Evolutionary conservation across 83 land plant species (phyloP).

Genomic region (Isoetes engelmannii): DNA sequence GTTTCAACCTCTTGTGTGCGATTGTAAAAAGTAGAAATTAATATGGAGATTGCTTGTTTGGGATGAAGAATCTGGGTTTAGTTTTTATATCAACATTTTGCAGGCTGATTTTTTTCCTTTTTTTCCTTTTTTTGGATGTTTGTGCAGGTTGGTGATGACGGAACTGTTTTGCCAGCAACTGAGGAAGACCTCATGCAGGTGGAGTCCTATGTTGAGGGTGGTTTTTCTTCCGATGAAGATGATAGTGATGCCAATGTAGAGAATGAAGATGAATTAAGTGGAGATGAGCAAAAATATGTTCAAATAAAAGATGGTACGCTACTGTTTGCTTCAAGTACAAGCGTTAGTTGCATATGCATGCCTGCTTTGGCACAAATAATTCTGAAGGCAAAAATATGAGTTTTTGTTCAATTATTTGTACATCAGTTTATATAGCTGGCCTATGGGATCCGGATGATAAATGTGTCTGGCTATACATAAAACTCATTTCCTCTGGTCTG

Average conservation of each 20-base stretch:
- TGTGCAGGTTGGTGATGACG: constrained; percentile 23
- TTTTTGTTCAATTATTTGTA: too few relatives aligned
- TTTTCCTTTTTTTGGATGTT: background rate
- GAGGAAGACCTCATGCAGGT: constrained; percentile 14
- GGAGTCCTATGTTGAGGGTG: constrained; percentile 14
- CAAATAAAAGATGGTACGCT: background rate
- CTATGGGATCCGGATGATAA: too few relatives aligned
- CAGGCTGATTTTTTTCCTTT: background rate
- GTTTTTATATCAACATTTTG: background rate
- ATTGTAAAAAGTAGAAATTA: background rate
- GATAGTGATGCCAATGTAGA: background rate
- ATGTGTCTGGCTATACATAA: too few relatives aligned
- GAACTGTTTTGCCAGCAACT: constrained; percentile 16
- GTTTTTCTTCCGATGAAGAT: background rate
- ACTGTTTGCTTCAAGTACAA: too few relatives aligned
- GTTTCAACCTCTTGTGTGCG: background rate
- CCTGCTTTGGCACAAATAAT: too few relatives aligned
- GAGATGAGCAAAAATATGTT: background rate
- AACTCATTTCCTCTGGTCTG: too few relatives aligned
- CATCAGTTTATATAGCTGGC: too few relatives aligned
- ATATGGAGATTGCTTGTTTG: too few relatives aligned
- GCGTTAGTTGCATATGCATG: too few relatives aligned
- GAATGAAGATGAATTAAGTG: background rate
- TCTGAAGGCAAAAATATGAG: too few relatives aligned
- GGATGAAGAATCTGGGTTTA: too few relatives aligned